Evolutionary conservation across 2,329 filamentous ascomycete species (phyloP), one percentile per base, ranked within the genome.

Genomic region (Dendryphion nanum): DNA sequence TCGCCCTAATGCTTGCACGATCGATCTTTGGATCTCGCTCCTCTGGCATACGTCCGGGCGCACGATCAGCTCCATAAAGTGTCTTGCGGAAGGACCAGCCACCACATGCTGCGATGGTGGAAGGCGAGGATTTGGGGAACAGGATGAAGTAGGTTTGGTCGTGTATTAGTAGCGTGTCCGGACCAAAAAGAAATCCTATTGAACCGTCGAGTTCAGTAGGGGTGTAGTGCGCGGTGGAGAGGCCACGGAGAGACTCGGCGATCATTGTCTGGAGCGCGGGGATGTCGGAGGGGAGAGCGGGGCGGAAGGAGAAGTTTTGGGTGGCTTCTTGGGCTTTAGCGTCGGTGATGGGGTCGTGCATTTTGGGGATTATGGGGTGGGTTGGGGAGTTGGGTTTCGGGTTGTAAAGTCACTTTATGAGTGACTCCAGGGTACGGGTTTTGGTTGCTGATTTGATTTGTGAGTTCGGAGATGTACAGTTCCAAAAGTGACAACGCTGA

Each of bases 21-120:
- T 64, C 60, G 3, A 21, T 40, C 3, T 21, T 12, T 1, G 60
- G 56, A 34, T 64, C 45, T 24, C 61, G 55, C 35, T 50, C 49
- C 8, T 53, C 57, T 1, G 61, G 61, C 41, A 59, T 50, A 13
- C 59, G 58, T 0, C 57, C 41, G 0, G 50, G 47, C 5, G 61
- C 61, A 1, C 53, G 53, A 36, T 62, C 59, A 2, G 55, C 59
- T 35, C 61, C 61, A 37, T 63, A 65, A 0, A 65, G 47, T 3
- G 61, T 65, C 18, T 50, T 48, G 6, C 61, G 51, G 24, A 64
- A 65, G 1, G 59, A 62, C 61, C 61, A 65, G 7, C 61, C 60
- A 16, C 61, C 61, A 26, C 59, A 64, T n/a, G 61, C 61, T 30
- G 47, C 53, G 30, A 65, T 61, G 5, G 37, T 49, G 7, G 13